phyloP scores from a whole-genome alignment of 1,284 basidiomycete genomes.

The Tilletia walkeri region DNA sequence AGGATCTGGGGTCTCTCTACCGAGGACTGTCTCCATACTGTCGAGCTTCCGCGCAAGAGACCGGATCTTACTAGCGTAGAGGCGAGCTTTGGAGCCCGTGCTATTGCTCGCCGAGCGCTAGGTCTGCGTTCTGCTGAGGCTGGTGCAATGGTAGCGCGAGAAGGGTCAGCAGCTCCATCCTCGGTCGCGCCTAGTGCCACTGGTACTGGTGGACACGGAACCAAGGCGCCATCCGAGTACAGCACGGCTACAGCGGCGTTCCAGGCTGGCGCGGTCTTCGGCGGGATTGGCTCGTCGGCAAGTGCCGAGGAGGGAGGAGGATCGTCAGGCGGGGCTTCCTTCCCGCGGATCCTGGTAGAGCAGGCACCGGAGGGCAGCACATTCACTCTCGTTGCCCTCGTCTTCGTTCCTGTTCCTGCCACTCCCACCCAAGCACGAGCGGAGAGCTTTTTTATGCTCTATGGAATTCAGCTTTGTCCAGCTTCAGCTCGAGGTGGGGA shows the following conservation, averaged over 20 bases:
- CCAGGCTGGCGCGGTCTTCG: constrained; percentile 10
- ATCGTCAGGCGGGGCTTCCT: neutral
- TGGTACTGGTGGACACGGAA: neutral
- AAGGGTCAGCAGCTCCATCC: constrained; percentile 6
- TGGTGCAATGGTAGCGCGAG: neutral
- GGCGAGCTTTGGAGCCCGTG: neutral
- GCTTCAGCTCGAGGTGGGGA: constrained; percentile 17
- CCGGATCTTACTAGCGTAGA: neutral
- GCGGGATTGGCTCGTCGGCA: neutral
- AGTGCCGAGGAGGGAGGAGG: neutral
- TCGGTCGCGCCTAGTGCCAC: neutral
- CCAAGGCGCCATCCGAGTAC: constrained; percentile 13
- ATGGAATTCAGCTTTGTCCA: constrained; percentile 45
- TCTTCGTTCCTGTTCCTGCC: constrained; percentile 43
- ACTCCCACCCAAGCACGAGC: constrained; percentile 22
- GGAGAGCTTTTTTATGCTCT: constrained; percentile 45
- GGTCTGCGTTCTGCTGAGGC: neutral
- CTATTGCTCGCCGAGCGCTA: constrained; percentile 2
- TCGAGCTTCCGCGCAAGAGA: constrained; percentile 36
- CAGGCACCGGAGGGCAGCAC: neutral
- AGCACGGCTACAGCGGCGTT: constrained; percentile 13
- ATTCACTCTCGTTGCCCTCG: constrained; percentile 38
- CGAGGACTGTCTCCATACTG: constrained; percentile 46
- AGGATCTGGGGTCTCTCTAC: constrained; percentile 48
- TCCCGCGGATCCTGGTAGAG: constrained; percentile 1